These are phyloP conservation scores for Fusarium haematococcum DNA, from an alignment of 2,329 filamentous ascomycete genomes.

Conservation along the genomic window DNA sequence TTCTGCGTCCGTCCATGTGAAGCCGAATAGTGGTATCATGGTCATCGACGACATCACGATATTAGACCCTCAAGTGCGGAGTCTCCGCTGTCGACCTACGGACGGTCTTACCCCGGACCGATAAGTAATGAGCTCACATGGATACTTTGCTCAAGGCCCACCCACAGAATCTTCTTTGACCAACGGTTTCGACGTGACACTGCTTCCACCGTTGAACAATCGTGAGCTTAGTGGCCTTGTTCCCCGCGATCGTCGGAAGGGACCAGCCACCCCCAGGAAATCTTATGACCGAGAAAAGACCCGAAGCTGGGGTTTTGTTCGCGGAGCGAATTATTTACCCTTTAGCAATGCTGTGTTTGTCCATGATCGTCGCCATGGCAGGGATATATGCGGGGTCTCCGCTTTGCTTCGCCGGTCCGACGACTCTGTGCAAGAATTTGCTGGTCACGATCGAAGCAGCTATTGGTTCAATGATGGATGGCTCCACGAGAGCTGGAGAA, in stretches of 20 bases:
- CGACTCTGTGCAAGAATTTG: not conserved
- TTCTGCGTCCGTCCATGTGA: not conserved
- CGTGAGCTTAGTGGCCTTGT: not conserved
- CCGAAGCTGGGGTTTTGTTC: not conserved
- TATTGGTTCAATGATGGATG: not conserved
- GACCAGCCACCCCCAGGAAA: not conserved
- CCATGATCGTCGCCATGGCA: not conserved
- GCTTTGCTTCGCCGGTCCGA: not conserved
- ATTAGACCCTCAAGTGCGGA: not conserved
- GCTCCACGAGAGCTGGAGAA: not conserved
- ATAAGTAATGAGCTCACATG: not conserved
- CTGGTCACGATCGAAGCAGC: not conserved
- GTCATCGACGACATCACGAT: not conserved
- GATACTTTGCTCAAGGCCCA: not conserved
- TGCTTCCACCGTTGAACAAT: not conserved
- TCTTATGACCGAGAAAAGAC: not conserved
- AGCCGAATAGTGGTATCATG: not conserved
- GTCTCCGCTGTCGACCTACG: not conserved
- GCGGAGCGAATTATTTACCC: not conserved
- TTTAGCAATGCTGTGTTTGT: not conserved
- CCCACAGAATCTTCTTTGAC: not conserved
- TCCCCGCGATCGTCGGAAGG: not conserved
- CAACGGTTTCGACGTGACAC: not conserved
- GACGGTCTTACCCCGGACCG: not conserved
- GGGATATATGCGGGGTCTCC: not conserved